These are phyloP conservation scores for Aspergillus novofumigatus DNA, from an alignment of 2,329 filamentous ascomycete genomes.

Conservation along the genomic window DNA sequence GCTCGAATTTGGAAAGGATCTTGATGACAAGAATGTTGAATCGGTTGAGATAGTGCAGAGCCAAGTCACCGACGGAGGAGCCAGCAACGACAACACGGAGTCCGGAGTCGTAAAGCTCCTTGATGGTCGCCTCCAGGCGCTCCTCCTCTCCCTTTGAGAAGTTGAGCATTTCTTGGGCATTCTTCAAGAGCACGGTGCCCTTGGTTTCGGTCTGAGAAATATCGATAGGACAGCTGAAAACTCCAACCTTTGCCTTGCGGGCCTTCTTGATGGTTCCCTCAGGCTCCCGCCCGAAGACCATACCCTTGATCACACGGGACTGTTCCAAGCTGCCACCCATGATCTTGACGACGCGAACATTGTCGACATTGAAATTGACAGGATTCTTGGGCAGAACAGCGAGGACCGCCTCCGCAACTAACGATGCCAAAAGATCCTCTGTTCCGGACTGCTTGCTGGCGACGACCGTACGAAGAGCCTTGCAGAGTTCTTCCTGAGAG, in stretches of 20 bases:
- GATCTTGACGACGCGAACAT: conserved; percentile 98
- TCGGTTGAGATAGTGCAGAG: conserved; percentile 95
- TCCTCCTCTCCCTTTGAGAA: conserved; percentile 96
- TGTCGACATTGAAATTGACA: conserved; percentile 96
- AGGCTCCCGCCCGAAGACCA: conserved; percentile 97
- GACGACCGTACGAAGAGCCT: conserved; percentile 91
- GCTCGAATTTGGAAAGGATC: conserved; percentile 96
- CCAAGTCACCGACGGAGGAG: conserved; percentile 89
- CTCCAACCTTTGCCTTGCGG: conserved; percentile 87
- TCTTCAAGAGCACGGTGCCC: conserved; percentile 93
- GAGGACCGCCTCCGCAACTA: conserved; percentile 80
- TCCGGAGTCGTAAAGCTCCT: conserved; percentile 92
- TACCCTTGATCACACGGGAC: conserved; percentile 90
- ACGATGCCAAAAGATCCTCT: conserved; percentile 79
- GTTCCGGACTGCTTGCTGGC: conserved; percentile 94
- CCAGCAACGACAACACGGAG: conserved; percentile 89
- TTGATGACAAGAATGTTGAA: conserved; percentile 95
- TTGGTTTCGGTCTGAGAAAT: conserved; percentile 97
- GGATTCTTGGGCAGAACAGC: conserved; percentile 95
- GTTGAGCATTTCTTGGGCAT: conserved; percentile 97
- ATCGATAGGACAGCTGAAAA: conserved; percentile 95
- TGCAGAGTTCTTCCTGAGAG: conserved; percentile 78
- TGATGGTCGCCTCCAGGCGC: conserved; percentile 85
- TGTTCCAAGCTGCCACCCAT: conserved; percentile 96
- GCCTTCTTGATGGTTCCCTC: conserved; percentile 89